Percentiles rank a stretch among this genome's conserved stretches.
Evolutionary conservation across 169 alveolate genomes (phyloP).

Genomic region (Babesia ovis): DNA sequence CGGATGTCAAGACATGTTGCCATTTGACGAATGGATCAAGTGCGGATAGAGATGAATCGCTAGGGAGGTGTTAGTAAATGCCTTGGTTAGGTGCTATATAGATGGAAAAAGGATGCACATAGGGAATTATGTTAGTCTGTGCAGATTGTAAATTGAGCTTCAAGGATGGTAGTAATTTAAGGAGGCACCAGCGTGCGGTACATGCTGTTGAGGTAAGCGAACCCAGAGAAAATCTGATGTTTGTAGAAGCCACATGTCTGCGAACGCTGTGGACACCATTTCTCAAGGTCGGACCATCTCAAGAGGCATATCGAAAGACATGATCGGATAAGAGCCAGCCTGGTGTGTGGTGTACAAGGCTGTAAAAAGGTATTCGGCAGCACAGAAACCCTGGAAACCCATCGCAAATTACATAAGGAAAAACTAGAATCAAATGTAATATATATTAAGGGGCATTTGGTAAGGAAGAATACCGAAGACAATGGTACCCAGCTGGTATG

Average conservation of each 20-base stretch:
- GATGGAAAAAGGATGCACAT: not conserved
- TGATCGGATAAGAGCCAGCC: conserved; percentile 11
- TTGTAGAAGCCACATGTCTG: conserved; percentile 57
- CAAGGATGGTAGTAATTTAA: conserved; percentile 39
- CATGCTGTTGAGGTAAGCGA: conserved; percentile 38
- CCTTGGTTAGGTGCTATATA: not conserved
- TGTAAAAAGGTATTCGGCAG: conserved; percentile 17
- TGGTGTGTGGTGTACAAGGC: conserved; percentile 65
- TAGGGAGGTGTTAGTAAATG: no score
- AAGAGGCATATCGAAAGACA: conserved; percentile 69
- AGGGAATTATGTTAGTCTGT: conserved; percentile 20
- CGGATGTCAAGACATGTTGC: no score
- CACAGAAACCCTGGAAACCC: conserved; percentile 6
- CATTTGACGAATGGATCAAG: no score
- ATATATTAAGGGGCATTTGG: conserved; percentile 41
- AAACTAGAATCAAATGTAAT: conserved; percentile 37
- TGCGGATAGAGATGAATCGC: no score
- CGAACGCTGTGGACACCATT: conserved; percentile 53
- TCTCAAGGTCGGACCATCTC: conserved; percentile 73
- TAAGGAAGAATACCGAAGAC: conserved; percentile 11
- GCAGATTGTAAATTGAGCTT: conserved; percentile 24
- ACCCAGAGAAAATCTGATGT: not conserved
- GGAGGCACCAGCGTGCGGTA: conserved; percentile 27
- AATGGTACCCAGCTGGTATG: conserved; percentile 22
- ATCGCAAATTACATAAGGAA: conserved; percentile 28